Base-by-base conservation (phyloP, 1,284 basidiomycete genomes). In the Melanopsichium pennsylvanicum region DNA sequence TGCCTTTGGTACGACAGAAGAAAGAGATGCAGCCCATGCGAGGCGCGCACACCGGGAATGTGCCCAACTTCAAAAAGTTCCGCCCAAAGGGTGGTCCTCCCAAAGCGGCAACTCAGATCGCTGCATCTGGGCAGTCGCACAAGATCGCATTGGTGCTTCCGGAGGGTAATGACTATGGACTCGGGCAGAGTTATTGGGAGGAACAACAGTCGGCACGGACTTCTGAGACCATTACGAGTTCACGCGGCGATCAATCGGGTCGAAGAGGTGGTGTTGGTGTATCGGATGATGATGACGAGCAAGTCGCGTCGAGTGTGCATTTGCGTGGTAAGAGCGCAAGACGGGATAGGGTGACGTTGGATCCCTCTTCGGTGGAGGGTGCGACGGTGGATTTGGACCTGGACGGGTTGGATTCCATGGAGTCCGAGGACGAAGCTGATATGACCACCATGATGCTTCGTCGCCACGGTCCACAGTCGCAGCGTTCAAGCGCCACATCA, bases 1-100 rank as follows among this genome's bases (percentile, higher is more conserved):
- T 77, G 22, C 75, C 75, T 10, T 47, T 77, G 2, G 57, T 75
- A 0, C 37, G 47, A 8, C 32, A 58, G 21, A 54, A 54, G 58
- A 43, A 42, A 33, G 29, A 26, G 34, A n/a, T n/a, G 29, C 16
- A 18, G 19, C 32, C 6, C 15, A 12, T 8, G 16, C 9, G 21
- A 29, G 16, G 12, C 7, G 34, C 18, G 18, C 34, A 44, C 3
- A 16, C 13, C n/a, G 44, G 16, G 10, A 45, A 27, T 18, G 34
- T 44, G 6, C 67, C 67, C 12, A 70, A 70, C 39, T 70, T 70
- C 27, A 70, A 70, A 13, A 70, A 64, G 42, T 70, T 70, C 31
- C 46, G 52, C 19, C 52, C 52, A 12, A 70, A 70, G 22, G 35
- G 22, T 2, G n/a, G n/a, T n/a, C n/a, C n/a, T n/a, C n/a, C n/a